Percentiles rank a stretch among this genome's conserved stretches.
These are phyloP conservation scores for Populus hybrid DNA, from an alignment of 441 rosid genomes.

Conservation along the genomic window DNA sequence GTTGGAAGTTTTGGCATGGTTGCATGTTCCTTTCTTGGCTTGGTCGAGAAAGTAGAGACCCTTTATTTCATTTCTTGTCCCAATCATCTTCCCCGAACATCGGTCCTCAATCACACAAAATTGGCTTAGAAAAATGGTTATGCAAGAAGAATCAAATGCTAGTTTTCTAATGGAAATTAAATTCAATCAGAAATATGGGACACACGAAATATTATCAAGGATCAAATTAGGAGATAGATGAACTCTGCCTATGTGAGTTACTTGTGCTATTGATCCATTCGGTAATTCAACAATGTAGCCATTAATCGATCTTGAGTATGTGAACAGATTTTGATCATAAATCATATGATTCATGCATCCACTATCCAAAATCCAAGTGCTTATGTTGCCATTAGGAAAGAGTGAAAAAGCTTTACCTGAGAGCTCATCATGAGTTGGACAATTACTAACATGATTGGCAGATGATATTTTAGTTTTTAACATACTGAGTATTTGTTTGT, in stretches of 20 bases:
- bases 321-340: neutral
- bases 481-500: too few species aligned
- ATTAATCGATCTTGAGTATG: neutral
- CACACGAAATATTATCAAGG: neutral
- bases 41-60: too few species aligned
- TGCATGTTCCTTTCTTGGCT: neutral
- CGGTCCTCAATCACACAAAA: neutral
- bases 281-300: neutral
- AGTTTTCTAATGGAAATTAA: too few species aligned
- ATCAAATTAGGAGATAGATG: neutral
- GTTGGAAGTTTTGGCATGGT: neutral
- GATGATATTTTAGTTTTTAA: too few species aligned
- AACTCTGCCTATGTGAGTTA: neutral
- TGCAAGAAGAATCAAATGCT: neutral
- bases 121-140: neutral
- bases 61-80: too few species aligned
- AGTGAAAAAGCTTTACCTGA: too few species aligned
- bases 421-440: too few species aligned
- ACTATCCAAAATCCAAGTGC: too few species aligned
- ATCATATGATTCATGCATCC: too few species aligned
- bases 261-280: neutral
- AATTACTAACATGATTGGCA: too few species aligned
- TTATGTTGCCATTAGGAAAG: too few species aligned
- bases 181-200: neutral
- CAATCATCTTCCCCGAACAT: too few species aligned